These are phyloP conservation scores for Cercis canadensis DNA, from an alignment of 306 rosid species.

Conservation along the genomic window DNA sequence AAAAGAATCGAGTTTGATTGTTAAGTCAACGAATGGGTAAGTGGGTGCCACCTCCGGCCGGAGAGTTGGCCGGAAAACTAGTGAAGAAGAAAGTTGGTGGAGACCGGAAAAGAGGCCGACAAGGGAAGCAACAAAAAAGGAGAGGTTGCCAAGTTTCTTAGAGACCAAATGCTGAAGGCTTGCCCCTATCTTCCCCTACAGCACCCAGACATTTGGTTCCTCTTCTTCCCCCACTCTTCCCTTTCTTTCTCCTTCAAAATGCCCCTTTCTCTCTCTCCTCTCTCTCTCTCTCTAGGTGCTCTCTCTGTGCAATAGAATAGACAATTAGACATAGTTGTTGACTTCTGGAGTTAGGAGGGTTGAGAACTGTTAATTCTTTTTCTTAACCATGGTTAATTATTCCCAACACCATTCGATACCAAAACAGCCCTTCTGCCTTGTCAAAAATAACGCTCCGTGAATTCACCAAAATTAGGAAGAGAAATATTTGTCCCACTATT, in stretches of 20 bases:
- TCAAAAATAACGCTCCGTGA: background rate
- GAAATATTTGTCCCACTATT: no score
- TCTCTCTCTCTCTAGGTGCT: constrained; percentile 8
- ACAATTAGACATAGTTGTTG: constrained; percentile 35
- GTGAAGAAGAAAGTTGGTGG: background rate
- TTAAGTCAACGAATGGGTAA: constrained; percentile 4
- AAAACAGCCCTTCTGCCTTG: background rate
- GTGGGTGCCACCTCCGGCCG: constrained; percentile 1
- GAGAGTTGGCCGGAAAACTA: constrained; percentile 28
- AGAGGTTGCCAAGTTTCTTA: constrained; percentile 41
- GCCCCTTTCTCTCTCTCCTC: background rate
- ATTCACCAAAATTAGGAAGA: no score
- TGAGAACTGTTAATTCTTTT: background rate
- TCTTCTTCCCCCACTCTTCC: constrained; percentile 8
- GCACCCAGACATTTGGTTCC: constrained; percentile 9
- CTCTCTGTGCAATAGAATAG: constrained; percentile 32
- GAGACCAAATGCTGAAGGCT: constrained; percentile 45
- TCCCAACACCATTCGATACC: background rate
- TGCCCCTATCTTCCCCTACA: constrained; percentile 33
- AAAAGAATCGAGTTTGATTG: background rate
- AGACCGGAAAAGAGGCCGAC: background rate
- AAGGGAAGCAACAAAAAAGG: constrained; percentile 23
- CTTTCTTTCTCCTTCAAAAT: constrained; percentile 14
- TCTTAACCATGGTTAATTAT: constrained; percentile 26
- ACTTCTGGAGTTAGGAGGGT: constrained; percentile 30